These are phyloP conservation scores for Phyllosticta citriasiana DNA, from an alignment of 2,329 filamentous ascomycete genomes.

Conservation along the genomic window DNA sequence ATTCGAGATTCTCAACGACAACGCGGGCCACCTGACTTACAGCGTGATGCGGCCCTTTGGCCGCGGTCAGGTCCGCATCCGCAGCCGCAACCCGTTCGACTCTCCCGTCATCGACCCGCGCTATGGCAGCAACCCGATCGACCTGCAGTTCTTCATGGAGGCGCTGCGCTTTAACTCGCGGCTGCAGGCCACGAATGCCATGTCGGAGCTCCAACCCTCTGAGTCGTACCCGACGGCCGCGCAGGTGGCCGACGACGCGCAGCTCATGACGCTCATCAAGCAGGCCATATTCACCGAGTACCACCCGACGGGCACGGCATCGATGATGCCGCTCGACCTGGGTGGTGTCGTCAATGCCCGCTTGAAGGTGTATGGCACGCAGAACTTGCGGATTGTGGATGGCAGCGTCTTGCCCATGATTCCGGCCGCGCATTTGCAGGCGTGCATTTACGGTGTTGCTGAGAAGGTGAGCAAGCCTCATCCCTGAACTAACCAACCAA, in stretches of 20 bases:
- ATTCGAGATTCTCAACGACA: constrained; percentile 10
- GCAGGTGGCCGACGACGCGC: constrained; percentile 17
- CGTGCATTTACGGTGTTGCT: constrained; percentile 17
- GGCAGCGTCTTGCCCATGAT: constrained; percentile 14
- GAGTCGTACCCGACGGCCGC: constrained; percentile 18
- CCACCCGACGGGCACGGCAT: constrained; percentile 23
- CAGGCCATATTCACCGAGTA: constrained; percentile 16
- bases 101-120: not conserved
- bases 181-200: constrained; percentile 11
- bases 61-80: constrained; percentile 17
- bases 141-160: constrained; percentile 16
- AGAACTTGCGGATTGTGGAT: constrained; percentile 17
- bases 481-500: too few species aligned
- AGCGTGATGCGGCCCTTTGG: constrained; percentile 16
- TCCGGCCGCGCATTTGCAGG: constrained; percentile 10
- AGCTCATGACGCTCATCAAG: constrained; percentile 15
- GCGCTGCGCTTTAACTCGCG: constrained; percentile 16
- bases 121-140: constrained; percentile 19
- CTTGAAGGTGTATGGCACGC: constrained; percentile 20
- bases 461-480: constrained; percentile 13
- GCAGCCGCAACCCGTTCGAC: constrained; percentile 7
- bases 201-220: constrained; percentile 16
- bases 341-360: constrained; percentile 21
- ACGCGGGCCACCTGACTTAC: constrained; percentile 4
- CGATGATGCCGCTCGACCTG: constrained; percentile 18